phyloP scores from a whole-genome alignment of 139 green algal genomes.

The Coelastrella sp. region DNA sequence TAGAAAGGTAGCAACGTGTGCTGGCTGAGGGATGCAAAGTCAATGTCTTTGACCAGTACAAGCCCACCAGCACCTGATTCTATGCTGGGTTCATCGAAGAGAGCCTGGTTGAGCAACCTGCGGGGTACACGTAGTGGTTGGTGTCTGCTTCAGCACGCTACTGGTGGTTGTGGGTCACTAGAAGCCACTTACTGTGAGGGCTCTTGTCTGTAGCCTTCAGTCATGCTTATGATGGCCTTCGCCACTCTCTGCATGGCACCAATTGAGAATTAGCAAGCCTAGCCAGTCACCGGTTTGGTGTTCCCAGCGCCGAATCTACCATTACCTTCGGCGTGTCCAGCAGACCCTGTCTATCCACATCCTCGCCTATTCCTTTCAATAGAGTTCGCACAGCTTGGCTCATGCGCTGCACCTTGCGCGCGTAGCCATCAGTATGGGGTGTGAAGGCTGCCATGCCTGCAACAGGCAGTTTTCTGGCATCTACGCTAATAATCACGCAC shows the following conservation, averaged over 20 bases:
- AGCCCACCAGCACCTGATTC: slow-evolving; percentile 63
- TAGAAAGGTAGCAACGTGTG: slow-evolving; percentile 92
- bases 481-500: neutral
- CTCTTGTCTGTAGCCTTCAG: slow-evolving; percentile 69
- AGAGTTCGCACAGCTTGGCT: slow-evolving; percentile 68
- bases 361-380: slow-evolving; percentile 84
- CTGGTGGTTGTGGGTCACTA: neutral
- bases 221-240: slow-evolving; percentile 90
- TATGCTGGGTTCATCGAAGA: slow-evolving; percentile 87
- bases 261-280: neutral
- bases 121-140: neutral
- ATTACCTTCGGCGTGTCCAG: slow-evolving; percentile 89
- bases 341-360: slow-evolving; percentile 82
- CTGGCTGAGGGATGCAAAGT: slow-evolving; percentile 86
- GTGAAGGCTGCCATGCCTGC: slow-evolving; percentile 1
- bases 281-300: neutral
- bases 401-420: slow-evolving; percentile 38
- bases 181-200: slow-evolving; percentile 55
- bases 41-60: slow-evolving; percentile 93
- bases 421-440: slow-evolving; percentile 24
- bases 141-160: neutral
- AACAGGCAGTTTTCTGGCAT: neutral
- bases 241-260: slow-evolving; percentile 83
- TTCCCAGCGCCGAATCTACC: neutral
- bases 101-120: slow-evolving; percentile 77